These are phyloP conservation scores for Mercurialis annua DNA, from an alignment of 345 rosid species.

Conservation along the genomic window DNA sequence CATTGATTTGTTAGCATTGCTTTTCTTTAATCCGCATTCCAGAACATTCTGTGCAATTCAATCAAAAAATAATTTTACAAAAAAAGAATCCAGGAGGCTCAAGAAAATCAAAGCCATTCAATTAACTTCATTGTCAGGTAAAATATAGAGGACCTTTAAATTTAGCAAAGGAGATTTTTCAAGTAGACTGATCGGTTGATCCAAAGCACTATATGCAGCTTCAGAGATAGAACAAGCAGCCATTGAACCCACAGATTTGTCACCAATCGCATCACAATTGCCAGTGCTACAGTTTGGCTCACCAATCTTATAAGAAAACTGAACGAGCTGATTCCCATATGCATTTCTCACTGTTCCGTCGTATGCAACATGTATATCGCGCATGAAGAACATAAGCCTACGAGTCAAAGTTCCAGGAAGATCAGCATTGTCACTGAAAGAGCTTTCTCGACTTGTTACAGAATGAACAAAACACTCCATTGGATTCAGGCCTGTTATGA, in stretches of 20 bases:
- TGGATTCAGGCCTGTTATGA: constrained; percentile 75
- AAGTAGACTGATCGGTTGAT: constrained; percentile 86
- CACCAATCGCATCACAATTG: constrained; percentile 40
- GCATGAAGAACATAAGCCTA: constrained; percentile 81
- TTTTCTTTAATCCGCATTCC: constrained; percentile 78
- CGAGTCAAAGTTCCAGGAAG: constrained; percentile 87
- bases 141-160: constrained; percentile 47
- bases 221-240: constrained; percentile 88
- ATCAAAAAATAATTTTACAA: constrained; percentile 21
- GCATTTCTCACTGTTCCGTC: constrained; percentile 88
- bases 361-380: constrained; percentile 66
- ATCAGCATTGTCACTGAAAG: constrained; percentile 92
- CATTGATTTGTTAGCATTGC: constrained; percentile 50
- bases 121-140: not conserved
- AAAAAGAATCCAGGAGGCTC: constrained; percentile 13
- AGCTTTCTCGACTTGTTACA: constrained; percentile 71
- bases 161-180: constrained; percentile 73
- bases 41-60: constrained; percentile 60
- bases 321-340: constrained; percentile 74
- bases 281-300: constrained; percentile 2
- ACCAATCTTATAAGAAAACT: constrained; percentile 55
- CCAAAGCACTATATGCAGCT: constrained; percentile 94
- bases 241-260: constrained; percentile 72
- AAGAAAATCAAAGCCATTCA: not conserved
- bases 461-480: constrained; percentile 82